phyloP scores from a whole-genome alignment of 768 basidiomycete genomes.

The Suillus weaverae region DNA sequence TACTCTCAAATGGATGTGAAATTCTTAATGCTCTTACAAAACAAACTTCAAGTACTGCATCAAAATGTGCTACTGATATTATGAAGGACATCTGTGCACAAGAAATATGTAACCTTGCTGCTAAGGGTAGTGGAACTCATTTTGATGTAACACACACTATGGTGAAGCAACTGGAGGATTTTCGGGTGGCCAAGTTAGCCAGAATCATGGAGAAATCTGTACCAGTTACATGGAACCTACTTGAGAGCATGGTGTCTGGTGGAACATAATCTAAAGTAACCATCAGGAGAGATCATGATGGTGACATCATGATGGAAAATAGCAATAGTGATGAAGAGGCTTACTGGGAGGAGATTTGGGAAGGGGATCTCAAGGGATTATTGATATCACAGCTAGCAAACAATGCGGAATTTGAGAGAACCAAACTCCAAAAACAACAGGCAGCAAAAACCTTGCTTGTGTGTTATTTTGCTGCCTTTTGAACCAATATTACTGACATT shows the following conservation, averaged over 20 bases:
- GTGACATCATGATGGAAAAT: background rate
- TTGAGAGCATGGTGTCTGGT: background rate
- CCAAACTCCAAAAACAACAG: background rate
- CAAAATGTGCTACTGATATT: background rate
- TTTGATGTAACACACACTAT: background rate
- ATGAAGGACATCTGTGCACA: background rate
- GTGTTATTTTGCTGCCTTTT: background rate
- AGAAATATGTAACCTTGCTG: background rate
- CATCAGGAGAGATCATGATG: background rate
- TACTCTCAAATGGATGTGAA: background rate
- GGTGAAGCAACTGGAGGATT: background rate
- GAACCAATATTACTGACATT: background rate
- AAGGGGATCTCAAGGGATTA: background rate
- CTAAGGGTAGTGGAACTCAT: background rate
- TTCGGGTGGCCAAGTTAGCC: background rate
- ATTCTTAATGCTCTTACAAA: background rate
- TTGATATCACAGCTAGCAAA: background rate
- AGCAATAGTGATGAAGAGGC: background rate
- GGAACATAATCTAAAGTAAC: background rate
- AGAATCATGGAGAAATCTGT: background rate
- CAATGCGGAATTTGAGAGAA: background rate
- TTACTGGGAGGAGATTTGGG: conserved; percentile 2
- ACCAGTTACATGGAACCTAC: background rate
- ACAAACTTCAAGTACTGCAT: background rate
- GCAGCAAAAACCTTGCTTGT: background rate